phyloP scores from a whole-genome alignment of 1,284 basidiomycete species.

The Puccinia novopanici region DNA sequence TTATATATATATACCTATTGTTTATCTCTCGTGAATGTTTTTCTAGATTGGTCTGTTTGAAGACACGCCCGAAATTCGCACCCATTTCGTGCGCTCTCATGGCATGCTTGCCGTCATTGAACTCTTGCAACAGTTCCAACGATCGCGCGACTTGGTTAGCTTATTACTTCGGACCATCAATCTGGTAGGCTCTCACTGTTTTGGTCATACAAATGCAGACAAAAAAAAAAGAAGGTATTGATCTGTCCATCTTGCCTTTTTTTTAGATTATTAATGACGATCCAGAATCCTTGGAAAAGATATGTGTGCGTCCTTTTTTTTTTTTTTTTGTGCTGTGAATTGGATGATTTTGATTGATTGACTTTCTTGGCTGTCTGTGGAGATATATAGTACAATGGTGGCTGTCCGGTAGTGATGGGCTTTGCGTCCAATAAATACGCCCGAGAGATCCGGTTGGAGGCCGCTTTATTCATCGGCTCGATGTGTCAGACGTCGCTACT shows the following conservation, averaged over 20 bases:
- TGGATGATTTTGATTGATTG: constrained; percentile 23
- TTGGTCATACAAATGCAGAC: too few species aligned
- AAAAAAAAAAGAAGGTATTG: neutral
- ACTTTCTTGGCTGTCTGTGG: neutral
- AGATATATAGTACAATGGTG: constrained; percentile 56
- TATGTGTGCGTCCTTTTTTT: constrained; percentile 68
- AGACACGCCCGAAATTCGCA: constrained; percentile 83
- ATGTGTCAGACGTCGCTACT: constrained; percentile 88
- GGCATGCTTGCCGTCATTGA: constrained; percentile 93
- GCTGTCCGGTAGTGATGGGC: constrained; percentile 62
- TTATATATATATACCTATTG: neutral
- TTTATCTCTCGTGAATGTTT: neutral
- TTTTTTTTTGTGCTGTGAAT: constrained; percentile 45
- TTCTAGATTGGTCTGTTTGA: constrained; percentile 73
- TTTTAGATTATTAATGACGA: constrained; percentile 79
- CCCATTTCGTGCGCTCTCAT: constrained; percentile 84
- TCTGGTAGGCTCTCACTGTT: constrained; percentile 63
- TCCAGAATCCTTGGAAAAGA: constrained; percentile 83
- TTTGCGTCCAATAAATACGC: constrained; percentile 94
- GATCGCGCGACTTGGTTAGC: constrained; percentile 77
- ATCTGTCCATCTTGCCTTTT: neutral
- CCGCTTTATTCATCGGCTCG: constrained; percentile 88
- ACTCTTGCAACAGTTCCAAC: constrained; percentile 74
- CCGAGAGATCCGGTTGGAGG: constrained; percentile 88
- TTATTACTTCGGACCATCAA: constrained; percentile 87